These are phyloP conservation scores for Lepidium didymum DNA, from an alignment of 345 rosid species.

Conservation along the genomic window DNA sequence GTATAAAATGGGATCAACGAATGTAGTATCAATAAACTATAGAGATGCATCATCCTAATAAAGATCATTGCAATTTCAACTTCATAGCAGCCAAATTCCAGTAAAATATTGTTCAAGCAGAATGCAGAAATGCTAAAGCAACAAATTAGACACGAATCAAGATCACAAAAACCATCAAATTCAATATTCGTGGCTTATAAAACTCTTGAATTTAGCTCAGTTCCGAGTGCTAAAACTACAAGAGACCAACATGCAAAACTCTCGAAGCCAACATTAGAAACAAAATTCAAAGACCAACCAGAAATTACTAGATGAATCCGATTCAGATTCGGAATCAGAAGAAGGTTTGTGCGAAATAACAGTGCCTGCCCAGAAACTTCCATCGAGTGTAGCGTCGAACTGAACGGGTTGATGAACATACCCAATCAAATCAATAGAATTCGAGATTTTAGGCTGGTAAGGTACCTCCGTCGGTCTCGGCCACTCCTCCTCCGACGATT, in stretches of 20 bases:
- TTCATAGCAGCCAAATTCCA: background rate
- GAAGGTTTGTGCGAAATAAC: constrained; percentile 35
- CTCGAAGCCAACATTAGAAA: background rate
- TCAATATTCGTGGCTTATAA: background rate
- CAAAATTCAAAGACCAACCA: constrained; percentile 3
- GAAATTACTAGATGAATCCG: constrained; percentile 11
- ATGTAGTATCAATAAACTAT: background rate
- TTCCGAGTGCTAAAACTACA: background rate
- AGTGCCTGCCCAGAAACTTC: constrained; percentile 53
- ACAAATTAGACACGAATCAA: background rate
- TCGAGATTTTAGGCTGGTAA: constrained; percentile 57
- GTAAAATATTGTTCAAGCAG: background rate
- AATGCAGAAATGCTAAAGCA: background rate
- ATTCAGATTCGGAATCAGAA: constrained; percentile 14
- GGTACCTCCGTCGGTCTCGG: constrained; percentile 53
- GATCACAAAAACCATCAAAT: background rate
- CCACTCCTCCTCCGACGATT: constrained; percentile 17
- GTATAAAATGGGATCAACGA: background rate
- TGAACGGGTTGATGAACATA: constrained; percentile 39
- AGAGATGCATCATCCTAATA: background rate
- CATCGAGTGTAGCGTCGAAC: constrained; percentile 34
- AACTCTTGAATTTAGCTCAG: background rate
- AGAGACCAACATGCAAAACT: background rate
- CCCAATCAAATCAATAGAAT: constrained; percentile 46
- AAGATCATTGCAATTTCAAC: background rate